Evolutionary conservation across 2,329 filamentous ascomycete species (phyloP).

Genomic region (Coccinonectria pachysandricola): DNA sequence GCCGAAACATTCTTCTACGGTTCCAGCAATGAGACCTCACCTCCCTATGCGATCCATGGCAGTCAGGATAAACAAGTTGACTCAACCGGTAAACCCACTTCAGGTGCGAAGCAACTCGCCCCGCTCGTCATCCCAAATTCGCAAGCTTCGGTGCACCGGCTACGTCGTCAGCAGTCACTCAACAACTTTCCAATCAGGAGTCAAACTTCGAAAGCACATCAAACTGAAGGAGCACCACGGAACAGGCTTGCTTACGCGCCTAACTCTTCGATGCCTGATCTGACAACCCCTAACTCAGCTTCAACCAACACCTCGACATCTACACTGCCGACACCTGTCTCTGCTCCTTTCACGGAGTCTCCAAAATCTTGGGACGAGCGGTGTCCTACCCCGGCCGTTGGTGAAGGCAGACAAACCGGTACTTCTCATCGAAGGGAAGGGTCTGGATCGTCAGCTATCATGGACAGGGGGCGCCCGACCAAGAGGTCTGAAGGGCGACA

Average conservation of each 20-base stretch:
- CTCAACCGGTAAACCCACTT: neutral
- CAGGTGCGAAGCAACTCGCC: slow-evolving; percentile 38
- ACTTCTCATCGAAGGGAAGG: slow-evolving; percentile 39
- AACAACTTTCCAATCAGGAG: slow-evolving; percentile 37
- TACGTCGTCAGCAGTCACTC: slow-evolving; percentile 28
- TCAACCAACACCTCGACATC: slow-evolving; percentile 26
- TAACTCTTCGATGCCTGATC: slow-evolving; percentile 26
- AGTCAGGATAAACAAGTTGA: no score
- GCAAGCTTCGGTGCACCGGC: slow-evolving; percentile 9
- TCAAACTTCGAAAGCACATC: slow-evolving; percentile 31
- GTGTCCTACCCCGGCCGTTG: slow-evolving; percentile 17
- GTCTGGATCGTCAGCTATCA: slow-evolving; percentile 48
- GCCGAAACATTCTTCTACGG: slow-evolving; percentile 16
- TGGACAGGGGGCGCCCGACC: slow-evolving; percentile 51
- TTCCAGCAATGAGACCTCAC: slow-evolving; percentile 15
- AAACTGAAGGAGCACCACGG: slow-evolving; percentile 37
- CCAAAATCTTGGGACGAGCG: slow-evolving; percentile 35
- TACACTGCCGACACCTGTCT: slow-evolving; percentile 38
- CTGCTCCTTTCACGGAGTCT: slow-evolving; percentile 37
- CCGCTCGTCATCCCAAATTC: slow-evolving; percentile 45
- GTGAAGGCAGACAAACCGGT: slow-evolving; percentile 5
- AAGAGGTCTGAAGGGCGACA: slow-evolving; percentile 37
- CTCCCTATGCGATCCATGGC: no score
- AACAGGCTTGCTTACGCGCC: slow-evolving; percentile 30
- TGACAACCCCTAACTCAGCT: slow-evolving; percentile 34